Evolutionary conservation across 2,329 filamentous ascomycete species (phyloP).

Genomic region (Stachybotrys echinatus): DNA sequence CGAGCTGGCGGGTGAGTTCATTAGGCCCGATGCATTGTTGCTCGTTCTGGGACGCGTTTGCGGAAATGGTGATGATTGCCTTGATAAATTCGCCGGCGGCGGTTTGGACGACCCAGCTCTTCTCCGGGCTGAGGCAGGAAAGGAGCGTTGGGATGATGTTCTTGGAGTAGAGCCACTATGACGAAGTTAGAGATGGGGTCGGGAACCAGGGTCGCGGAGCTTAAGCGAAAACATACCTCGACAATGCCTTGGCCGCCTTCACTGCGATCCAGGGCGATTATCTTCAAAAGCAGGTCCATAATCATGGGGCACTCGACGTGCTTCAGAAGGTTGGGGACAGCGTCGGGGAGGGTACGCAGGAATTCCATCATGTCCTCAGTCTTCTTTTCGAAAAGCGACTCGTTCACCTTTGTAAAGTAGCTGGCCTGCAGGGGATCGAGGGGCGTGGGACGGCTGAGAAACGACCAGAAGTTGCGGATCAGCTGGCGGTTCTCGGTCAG

Average conservation of each 20-base stretch:
- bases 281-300: conserved; percentile 95
- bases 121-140: conserved; percentile 77
- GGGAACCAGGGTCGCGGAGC: no score
- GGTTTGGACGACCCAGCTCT: conserved; percentile 87
- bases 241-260: conserved; percentile 90
- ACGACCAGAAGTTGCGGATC: conserved; percentile 84
- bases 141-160: conserved; percentile 82
- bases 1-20: conserved; percentile 89
- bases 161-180: conserved; percentile 84
- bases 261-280: conserved; percentile 90
- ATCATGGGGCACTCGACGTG: conserved; percentile 98
- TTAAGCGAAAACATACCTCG: conserved; percentile 56
- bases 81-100: conserved; percentile 97
- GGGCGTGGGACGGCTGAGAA: conserved; percentile 76
- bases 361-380: conserved; percentile 94
- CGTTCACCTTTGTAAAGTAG: conserved; percentile 98
- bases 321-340: conserved; percentile 78
- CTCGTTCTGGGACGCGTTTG: conserved; percentile 95
- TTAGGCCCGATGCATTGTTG: conserved; percentile 99
- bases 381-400: conserved; percentile 95
- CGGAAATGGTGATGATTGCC: conserved; percentile 97
- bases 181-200: conserved; percentile 16
- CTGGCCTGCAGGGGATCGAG: conserved; percentile 91
- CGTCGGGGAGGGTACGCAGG: conserved; percentile 75
- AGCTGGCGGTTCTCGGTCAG: conserved; percentile 78